Conservation (phyloP, 2,329 filamentous ascomycete species). For the Ascomycota sp. region DNA sequence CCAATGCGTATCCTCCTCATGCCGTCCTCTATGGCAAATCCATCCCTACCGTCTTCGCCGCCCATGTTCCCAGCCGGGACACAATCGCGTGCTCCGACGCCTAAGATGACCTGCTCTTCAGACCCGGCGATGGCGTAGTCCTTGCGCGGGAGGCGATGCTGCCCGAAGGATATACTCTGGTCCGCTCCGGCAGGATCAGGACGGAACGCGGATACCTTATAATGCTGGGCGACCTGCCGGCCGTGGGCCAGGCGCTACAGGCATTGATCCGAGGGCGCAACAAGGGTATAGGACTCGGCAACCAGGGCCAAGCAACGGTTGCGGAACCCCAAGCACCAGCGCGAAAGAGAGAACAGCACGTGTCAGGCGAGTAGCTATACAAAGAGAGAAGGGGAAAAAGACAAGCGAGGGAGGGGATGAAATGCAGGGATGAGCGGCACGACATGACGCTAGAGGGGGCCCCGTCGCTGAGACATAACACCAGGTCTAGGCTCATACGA, state of each 20-base stretch:
- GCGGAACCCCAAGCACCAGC: too few relatives aligned
- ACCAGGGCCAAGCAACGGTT: too few relatives aligned
- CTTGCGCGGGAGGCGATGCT: slow-evolving; percentile 72
- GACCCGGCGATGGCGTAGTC: slow-evolving; percentile 74
- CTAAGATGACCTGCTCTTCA: slow-evolving; percentile 76
- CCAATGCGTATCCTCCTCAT: slow-evolving; percentile 66
- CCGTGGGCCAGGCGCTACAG: slow-evolving; percentile 52
- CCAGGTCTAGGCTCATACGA: too few relatives aligned
- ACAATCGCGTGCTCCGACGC: slow-evolving; percentile 56
- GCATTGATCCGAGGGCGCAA: slow-evolving; percentile 46
- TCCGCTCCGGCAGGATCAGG: slow-evolving; percentile 52
- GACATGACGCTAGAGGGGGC: too few relatives aligned
- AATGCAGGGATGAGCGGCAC: too few relatives aligned
- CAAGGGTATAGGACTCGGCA: slow-evolving; percentile 52
- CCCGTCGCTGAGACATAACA: too few relatives aligned
- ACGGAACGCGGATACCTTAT: slow-evolving; percentile 78
- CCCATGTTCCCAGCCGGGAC: slow-evolving; percentile 51
- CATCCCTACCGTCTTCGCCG: slow-evolving; percentile 68
- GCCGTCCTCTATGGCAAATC: slow-evolving; percentile 74
- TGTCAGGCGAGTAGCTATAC: too few relatives aligned
- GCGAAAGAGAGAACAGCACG: too few relatives aligned
- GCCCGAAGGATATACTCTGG: slow-evolving; percentile 57
- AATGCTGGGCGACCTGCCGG: slow-evolving; percentile 65
- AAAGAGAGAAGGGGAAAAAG: too few relatives aligned
- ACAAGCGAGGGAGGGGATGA: too few relatives aligned